These are phyloP conservation scores for Aspergillus sojae DNA, from an alignment of 2,329 filamentous ascomycete species.

Conservation along the genomic window DNA sequence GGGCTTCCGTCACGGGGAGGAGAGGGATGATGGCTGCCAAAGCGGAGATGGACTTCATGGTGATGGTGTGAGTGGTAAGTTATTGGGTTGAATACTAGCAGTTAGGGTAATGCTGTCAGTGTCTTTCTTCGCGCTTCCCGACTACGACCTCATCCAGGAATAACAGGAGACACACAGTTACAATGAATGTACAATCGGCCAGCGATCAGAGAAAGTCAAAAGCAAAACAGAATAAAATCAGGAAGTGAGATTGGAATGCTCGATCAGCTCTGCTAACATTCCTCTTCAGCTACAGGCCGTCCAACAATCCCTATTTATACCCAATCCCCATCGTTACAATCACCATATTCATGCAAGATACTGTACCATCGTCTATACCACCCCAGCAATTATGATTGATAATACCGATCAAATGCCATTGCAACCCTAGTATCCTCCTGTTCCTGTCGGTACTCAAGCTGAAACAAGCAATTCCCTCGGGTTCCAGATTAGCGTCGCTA, in stretches of 20 bases:
- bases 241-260: neutral
- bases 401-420: neutral
- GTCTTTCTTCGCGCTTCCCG: neutral
- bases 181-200: neutral
- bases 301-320: neutral
- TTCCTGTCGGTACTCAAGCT: neutral
- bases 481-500: neutral
- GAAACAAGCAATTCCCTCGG: neutral
- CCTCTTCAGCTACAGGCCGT: neutral
- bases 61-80: neutral
- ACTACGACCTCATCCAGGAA: neutral
- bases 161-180: neutral
- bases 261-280: neutral
- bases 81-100: no score
- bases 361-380: neutral
- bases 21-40: conserved; percentile 13
- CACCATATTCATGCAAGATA: neutral
- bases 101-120: neutral
- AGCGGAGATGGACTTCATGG: conserved; percentile 15
- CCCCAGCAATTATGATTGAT: neutral
- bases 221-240: neutral
- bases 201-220: neutral
- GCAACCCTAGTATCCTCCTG: neutral
- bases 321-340: neutral
- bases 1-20: conserved; percentile 14